Conservation (phyloP, 2,329 filamentous ascomycete species). For the Huntiella bhutanensis region DNA sequence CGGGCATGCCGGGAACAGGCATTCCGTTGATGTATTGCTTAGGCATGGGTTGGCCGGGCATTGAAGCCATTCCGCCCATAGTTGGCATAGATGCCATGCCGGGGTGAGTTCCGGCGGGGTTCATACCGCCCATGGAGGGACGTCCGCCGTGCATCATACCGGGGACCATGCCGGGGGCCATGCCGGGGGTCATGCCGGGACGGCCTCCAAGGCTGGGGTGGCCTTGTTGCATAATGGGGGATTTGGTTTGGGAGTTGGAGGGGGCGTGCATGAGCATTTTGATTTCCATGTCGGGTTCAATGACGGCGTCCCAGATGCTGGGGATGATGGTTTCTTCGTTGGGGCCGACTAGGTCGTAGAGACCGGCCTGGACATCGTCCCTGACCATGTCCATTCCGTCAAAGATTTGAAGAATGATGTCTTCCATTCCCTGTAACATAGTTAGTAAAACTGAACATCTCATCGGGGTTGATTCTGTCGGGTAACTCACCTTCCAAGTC, state of each 20-base stretch:
- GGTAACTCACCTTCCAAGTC: constrained; percentile 54
- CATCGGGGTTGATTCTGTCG: neutral
- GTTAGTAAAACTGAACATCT: neutral
- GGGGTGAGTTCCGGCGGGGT: neutral
- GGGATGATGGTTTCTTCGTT: constrained; percentile 70
- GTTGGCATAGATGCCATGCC: neutral
- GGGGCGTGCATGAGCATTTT: constrained; percentile 42
- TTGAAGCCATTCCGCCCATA: neutral
- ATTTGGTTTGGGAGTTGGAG: constrained; percentile 21
- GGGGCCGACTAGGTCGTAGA: constrained; percentile 64
- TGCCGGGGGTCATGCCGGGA: neutral
- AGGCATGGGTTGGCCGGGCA: neutral
- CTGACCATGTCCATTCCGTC: constrained; percentile 59
- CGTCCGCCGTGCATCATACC: neutral
- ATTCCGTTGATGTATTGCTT: neutral
- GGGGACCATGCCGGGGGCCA: neutral
- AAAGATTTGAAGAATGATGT: constrained; percentile 71
- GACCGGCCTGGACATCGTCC: constrained; percentile 56
- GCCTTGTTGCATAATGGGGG: neutral
- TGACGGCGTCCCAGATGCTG: constrained; percentile 57
- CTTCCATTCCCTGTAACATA: constrained; percentile 58
- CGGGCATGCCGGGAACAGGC: neutral
- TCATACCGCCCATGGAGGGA: neutral
- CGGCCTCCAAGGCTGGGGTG: neutral
- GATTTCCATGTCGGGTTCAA: constrained; percentile 48